phyloP scores from a whole-genome alignment of 2,329 filamentous ascomycete species.

The Arachnopeziza araneosa region DNA sequence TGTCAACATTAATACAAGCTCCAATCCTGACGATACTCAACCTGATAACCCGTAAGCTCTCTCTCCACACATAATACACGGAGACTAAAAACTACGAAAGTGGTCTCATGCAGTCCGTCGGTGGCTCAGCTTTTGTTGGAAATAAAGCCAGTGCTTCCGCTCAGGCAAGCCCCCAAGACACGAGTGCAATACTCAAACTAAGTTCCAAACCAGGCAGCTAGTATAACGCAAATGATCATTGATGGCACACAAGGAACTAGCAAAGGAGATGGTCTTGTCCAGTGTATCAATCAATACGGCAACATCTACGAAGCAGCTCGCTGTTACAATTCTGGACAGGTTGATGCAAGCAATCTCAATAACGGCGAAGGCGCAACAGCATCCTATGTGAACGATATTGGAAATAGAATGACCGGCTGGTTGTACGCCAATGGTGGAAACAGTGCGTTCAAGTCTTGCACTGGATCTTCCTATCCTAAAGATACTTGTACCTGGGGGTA shows the following conservation, averaged over 20 bases:
- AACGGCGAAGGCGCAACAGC: slow-evolving; percentile 1
- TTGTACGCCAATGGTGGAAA: not conserved
- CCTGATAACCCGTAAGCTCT: too few species aligned
- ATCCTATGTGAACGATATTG: slow-evolving; percentile 5
- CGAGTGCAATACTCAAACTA: too few species aligned
- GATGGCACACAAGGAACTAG: slow-evolving; percentile 28
- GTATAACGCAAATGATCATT: slow-evolving; percentile 28
- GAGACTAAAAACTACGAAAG: too few species aligned
- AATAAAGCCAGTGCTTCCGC: not conserved
- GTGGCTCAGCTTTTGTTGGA: not conserved
- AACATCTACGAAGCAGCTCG: slow-evolving; percentile 7
- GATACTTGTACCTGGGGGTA: too few species aligned
- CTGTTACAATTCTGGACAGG: slow-evolving; percentile 5
- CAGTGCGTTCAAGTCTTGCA: too few species aligned
- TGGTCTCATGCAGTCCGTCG: slow-evolving; percentile 11
- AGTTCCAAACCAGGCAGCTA: not conserved
- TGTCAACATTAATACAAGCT: too few species aligned
- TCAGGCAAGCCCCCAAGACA: not conserved
- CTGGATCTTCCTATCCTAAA: too few species aligned
- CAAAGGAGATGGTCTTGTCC: slow-evolving; percentile 23
- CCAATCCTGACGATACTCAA: too few species aligned
- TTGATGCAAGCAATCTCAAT: slow-evolving; percentile 4
- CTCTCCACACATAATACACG: too few species aligned
- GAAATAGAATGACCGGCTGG: slow-evolving; percentile 7
- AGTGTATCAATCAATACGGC: slow-evolving; percentile 7